Conservation (phyloP, 2,329 filamentous ascomycete species). For the Apiospora kogelbergensis region DNA sequence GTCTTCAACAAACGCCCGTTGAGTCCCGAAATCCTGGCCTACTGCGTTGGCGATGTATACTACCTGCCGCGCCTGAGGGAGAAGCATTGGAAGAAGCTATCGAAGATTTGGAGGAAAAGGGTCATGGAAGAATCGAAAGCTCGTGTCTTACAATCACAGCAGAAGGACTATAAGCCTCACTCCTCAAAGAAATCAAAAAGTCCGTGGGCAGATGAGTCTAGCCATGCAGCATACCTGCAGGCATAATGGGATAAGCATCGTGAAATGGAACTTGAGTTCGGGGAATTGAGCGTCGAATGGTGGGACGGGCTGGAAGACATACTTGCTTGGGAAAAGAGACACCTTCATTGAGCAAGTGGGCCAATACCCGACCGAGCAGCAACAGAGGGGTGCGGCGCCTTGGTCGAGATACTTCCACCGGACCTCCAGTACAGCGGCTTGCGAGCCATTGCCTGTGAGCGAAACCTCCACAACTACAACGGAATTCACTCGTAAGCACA, state of each 20-base stretch:
- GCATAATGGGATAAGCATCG: not conserved
- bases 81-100: not conserved
- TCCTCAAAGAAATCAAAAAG: not conserved
- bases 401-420: no score
- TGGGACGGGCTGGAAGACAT: not conserved
- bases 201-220: no score
- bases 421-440: no score
- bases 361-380: not conserved
- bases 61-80: not conserved
- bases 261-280: not conserved
- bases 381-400: no score
- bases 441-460: no score
- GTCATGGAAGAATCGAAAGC: not conserved
- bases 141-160: not conserved
- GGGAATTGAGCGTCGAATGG: not conserved
- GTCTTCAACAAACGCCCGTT: conserved; percentile 4
- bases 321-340: not conserved
- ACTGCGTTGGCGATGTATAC: conserved; percentile 3
- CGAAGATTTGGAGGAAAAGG: not conserved
- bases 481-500: no score
- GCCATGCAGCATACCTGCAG: not conserved
- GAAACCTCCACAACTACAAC: no score
- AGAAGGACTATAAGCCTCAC: not conserved
- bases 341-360: not conserved
- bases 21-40: not conserved